A percentile compares a stretch with the other conserved stretches of the same genome.
Evolutionary conservation across 352 stramenopile genomes (phyloP).

Genomic region (Phytopythium ostracodes): DNA sequence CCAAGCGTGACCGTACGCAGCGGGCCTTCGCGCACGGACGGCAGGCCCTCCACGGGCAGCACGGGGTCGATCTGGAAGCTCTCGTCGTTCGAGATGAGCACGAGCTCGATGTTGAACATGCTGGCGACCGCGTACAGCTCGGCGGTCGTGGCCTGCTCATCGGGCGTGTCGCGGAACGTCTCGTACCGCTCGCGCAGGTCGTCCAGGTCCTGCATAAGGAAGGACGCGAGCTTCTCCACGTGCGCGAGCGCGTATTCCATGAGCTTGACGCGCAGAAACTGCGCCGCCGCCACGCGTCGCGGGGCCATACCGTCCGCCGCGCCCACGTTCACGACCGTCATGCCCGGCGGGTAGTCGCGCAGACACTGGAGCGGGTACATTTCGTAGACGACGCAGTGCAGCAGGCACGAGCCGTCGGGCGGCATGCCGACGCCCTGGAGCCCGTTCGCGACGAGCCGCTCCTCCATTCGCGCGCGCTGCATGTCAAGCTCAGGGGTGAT

Average conservation of each 20-base stretch:
- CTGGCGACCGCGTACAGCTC: conserved; percentile 74
- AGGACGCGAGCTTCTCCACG: conserved; percentile 44
- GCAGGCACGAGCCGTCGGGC: conserved; percentile 72
- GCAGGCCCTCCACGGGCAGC: conserved; percentile 53
- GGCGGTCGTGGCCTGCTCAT: conserved; percentile 76
- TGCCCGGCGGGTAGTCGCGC: conserved; percentile 58
- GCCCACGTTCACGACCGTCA: conserved; percentile 80
- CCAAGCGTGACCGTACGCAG: conserved; percentile 60
- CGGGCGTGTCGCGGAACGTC: conserved; percentile 58
- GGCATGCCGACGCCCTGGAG: conserved; percentile 78
- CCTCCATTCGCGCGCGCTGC: conserved; percentile 77
- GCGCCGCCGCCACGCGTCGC: conserved; percentile 56
- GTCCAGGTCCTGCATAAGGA: conserved; percentile 71
- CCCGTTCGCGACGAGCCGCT: conserved; percentile 51
- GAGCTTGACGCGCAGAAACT: conserved; percentile 57
- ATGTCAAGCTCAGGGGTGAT: conserved; percentile 70
- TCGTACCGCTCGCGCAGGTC: conserved; percentile 71
- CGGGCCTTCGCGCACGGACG: conserved; percentile 46
- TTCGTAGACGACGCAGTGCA: conserved; percentile 84
- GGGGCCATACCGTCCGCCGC: conserved; percentile 74
- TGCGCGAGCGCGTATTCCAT: conserved; percentile 78
- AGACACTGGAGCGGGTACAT: conserved; percentile 82
- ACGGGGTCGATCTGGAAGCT: conserved; percentile 81
- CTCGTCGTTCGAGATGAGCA: conserved; percentile 80
- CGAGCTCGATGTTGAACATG: conserved; percentile 82